Evolutionary conservation across 2,329 filamentous ascomycete species (phyloP), one percentile per base, ranked within the genome.

Genomic region (Rutstroemia sp.): DNA sequence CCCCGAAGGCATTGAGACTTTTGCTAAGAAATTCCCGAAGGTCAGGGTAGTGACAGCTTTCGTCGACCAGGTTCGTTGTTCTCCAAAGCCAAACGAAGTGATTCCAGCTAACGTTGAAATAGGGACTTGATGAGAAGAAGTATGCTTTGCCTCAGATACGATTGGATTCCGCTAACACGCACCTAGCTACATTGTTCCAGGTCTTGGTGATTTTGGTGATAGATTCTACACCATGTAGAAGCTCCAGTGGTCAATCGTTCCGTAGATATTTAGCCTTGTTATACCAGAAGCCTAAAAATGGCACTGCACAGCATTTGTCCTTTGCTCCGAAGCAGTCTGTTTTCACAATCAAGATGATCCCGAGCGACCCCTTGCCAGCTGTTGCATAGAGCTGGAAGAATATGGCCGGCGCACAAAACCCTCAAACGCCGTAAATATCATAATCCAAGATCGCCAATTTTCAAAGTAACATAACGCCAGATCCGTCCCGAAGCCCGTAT

Each of bases 41-140:
- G 78, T 97, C 58, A 83, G 92, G 61, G 89, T 99, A 19, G 89
- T 99, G 49, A 97, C 94, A 8, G 90, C 94, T 9, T 99, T 99
- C 70, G 87, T 99, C 67, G 94, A 99, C 70, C 82, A 92, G 73
- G 79, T 81, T 69, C 62, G 73, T 69, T 39, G 8, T 48, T 48
- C 48, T 27, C 45, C 36, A 8, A 40, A 30, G 10, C 14, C 36
- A 39, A 16, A 58, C 34, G 17, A 30, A 34, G 39, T 42, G 10
- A 51, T 42, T 19, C 44, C n/a, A 55, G 50, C 56, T 61, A 59
- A 64, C 53, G 55, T 53, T 9, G 45, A 57, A 48, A n/a, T 61
- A 84, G 76, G 92, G 94, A n/a, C 77, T 99, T 61, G 88, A 99
- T 71, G 92, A 95, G 70, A 96, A 96, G 78, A 97, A 96, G 92